Base-by-base conservation (phyloP, 1,284 basidiomycete species). In the Boletellus deceptivus region DNA sequence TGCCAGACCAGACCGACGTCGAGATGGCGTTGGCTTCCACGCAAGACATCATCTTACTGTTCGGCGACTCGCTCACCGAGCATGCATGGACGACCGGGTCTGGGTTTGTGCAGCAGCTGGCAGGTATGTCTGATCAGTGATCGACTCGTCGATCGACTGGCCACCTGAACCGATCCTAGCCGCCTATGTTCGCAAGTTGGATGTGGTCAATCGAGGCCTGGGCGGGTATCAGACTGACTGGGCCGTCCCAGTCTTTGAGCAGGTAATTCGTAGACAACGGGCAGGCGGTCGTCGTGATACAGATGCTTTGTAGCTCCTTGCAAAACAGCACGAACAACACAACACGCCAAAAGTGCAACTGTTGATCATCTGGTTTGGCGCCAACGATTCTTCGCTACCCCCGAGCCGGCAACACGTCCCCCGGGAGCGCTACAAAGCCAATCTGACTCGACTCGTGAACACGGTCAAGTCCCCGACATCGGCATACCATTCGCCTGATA, bases 321-420 rank as follows among this genome's bases (percentile, higher is more conserved):
- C 82, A 20, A 79, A 75, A 49, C 72, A 72, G 56, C 61, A 75
- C n/a, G 73, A 78, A 46, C 75, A 76, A 46, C 63, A 69, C 40
- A 71, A 75, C 42, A 73, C 73, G 41, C 80, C 79, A n/a, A 83
- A 79, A 54, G 77, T 93, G 41, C 80, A 80, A 43, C 69, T 95
- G 18, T 73, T 95, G 53, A 83, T 82, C 11, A 85, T 96, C 63
- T 96, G 91, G 92, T 91, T 89, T 58, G 93, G 92, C 45, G 90
- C 91, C 10, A 95, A 95, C 68, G 93, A 93, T 64, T 78, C 90
- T 14, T 78, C 78, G 57, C 71, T 87, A 31, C 70, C 72, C 40
- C 81, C 77, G 16, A 82, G 72, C 37, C 64, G 72, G n/a, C 85
- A 87, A 57, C 82, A 90, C 64, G 80, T 93, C 47, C 84, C 91